phyloP scores from a whole-genome alignment of 2,329 filamentous ascomycete species.

The Diaporthe sp. region DNA sequence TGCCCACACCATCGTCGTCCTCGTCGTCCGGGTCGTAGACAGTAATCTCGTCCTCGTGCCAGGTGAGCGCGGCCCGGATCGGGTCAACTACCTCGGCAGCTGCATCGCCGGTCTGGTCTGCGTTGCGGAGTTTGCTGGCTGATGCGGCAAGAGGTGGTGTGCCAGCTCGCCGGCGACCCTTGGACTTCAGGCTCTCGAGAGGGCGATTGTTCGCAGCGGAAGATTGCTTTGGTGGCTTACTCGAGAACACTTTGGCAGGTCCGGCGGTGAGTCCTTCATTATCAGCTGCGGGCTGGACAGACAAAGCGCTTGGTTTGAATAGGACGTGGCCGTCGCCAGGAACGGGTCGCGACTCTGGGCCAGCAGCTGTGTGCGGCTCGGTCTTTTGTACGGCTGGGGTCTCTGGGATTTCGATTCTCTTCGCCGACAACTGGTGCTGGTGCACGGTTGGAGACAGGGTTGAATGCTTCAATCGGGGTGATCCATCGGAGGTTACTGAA shows the following conservation, averaged over 20 bases:
- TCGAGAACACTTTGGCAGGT: slow-evolving; percentile 32
- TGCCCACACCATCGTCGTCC: slow-evolving; percentile 76
- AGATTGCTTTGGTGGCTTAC: slow-evolving; percentile 15
- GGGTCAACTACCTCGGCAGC: slow-evolving; percentile 63
- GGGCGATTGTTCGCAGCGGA: slow-evolving; percentile 20
- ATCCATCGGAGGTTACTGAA: not conserved
- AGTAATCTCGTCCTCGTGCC: slow-evolving; percentile 78
- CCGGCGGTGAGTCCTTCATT: slow-evolving; percentile 1
- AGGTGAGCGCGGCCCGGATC: slow-evolving; percentile 72
- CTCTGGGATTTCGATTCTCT: slow-evolving; percentile 46
- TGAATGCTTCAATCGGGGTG: not conserved
- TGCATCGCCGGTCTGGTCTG: slow-evolving; percentile 49
- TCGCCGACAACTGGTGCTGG: not conserved
- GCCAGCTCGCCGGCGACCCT: slow-evolving; percentile 46
- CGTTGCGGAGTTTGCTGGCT: slow-evolving; percentile 41
- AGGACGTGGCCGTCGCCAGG: not conserved
- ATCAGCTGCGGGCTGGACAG: not conserved
- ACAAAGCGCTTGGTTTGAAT: not conserved
- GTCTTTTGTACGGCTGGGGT: slow-evolving; percentile 10
- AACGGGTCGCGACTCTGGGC: not conserved
- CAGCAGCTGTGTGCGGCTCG: not conserved
- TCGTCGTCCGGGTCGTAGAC: slow-evolving; percentile 75
- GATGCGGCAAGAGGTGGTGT: slow-evolving; percentile 53
- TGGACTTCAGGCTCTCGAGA: slow-evolving; percentile 28
- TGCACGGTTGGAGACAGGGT: not conserved